Base-by-base conservation (phyloP, 371 early-diverging fungal species). In the Dichotomocladium elegans region DNA sequence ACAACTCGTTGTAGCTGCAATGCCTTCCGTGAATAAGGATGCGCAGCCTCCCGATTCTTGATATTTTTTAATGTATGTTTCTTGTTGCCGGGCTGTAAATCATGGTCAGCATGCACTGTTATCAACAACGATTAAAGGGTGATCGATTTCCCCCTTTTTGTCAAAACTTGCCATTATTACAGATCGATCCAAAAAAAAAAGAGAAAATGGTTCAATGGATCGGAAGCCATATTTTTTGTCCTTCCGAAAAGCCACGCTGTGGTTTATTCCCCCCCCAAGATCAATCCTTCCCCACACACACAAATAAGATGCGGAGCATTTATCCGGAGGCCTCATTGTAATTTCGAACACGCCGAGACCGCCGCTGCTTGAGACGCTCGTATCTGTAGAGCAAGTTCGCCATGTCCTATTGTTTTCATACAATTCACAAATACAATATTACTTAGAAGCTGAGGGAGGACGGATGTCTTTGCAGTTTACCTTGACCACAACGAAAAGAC, bases 1-100 rank as follows among this genome's bases (percentile, higher is more conserved):
- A 72, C 63, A 7, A 76, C 76, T 52, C 82, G 70, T 37, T 68
- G 65, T 31, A 82, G 58, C 57, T 81, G 82, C 17, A 70, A 67
- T 31, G 85, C 85, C 50, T 82, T 82, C 29, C 85, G 67, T 10
- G 84, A 84, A 35, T 79, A 81, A 28, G 84, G 84, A 56, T 84
- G 84, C 28, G 75, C 69, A 41, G 63, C 69, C 25, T 84, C 82
- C 66, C 80, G 61, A 59, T 79, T 80, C 57, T 84, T 84, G 66
- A 82, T 79, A 26, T 81, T 63, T 46, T 79, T 82, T 59, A 84
- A 55, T 22, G 85, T 81, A 42, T 77, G 78, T 55, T 66, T 72
- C 60, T 78, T 79, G 55, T 79, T 81, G 53, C 72, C 72, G 25
- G 76, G 74, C 71, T 76, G 63, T 9, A 46, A 6, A 0, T 9